Conservation (phyloP, 768 basidiomycete genomes). For the Mycena pura region DNA sequence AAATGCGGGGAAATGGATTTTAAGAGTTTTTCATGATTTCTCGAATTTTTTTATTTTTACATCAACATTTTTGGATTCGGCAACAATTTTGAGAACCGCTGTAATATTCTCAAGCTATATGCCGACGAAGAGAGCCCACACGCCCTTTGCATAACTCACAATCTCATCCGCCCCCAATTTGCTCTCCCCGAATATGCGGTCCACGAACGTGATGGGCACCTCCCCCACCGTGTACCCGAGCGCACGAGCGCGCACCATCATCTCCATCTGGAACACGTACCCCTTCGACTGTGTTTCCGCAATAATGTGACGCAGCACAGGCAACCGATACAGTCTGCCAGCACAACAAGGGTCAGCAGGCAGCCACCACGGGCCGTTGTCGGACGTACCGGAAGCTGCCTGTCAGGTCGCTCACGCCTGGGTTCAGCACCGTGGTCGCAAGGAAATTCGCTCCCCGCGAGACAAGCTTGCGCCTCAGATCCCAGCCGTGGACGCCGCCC, state of each 20-base stretch:
- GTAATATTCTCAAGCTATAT: no score
- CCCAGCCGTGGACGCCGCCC: slow-evolving; percentile 94
- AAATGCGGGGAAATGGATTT: no score
- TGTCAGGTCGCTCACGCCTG: slow-evolving; percentile 89
- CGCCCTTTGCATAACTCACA: slow-evolving; percentile 86
- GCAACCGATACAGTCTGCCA: slow-evolving; percentile 73
- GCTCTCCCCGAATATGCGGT: slow-evolving; percentile 92
- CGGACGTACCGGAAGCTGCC: slow-evolving; percentile 79
- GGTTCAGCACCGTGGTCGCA: slow-evolving; percentile 83
- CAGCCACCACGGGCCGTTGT: background rate
- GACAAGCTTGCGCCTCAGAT: slow-evolving; percentile 86
- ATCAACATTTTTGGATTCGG: no score
- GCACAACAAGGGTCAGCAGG: background rate
- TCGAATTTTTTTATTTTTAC: no score
- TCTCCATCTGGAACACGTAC: slow-evolving; percentile 98
- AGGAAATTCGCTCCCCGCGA: slow-evolving; percentile 91
- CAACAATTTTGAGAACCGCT: no score
- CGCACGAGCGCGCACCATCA: slow-evolving; percentile 90
- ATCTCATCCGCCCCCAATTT: slow-evolving; percentile 90
- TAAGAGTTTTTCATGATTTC: background rate
- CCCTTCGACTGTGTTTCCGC: slow-evolving; percentile 85
- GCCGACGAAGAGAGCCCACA: slow-evolving; percentile 78
- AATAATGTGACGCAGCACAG: slow-evolving; percentile 84
- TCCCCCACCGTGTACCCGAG: slow-evolving; percentile 89
- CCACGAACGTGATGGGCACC: slow-evolving; percentile 93